Base-by-base conservation (phyloP, 108 stramenopile genomes). In the Fragilariopsis cylindrus region DNA sequence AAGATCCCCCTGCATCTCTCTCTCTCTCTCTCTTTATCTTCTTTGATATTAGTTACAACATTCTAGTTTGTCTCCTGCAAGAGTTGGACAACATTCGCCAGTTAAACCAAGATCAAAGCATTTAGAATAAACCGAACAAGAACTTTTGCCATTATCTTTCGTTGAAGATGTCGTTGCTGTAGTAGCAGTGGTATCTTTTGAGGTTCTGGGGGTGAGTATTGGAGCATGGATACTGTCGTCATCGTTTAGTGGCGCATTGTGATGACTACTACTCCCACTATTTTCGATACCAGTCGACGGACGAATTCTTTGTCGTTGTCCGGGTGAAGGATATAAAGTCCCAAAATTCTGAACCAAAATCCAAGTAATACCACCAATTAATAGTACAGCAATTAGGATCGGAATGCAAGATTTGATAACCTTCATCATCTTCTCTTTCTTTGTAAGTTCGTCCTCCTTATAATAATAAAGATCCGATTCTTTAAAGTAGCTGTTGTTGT, bases 31-130 rank as follows among this genome's bases (percentile, higher is more conserved):
- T 30, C 30, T 30, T 30, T 30, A 30, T 30, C 30, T 30, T 30
- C 30, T 30, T 30, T 30, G 30, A 30, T 30, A 30, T 54, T 42
- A 74, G 19, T 39, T 39, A 53, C 85, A 86, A 49, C 85, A 86
- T 46, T 60, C 82, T 47, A 86, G 49, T 16, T 62, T 72, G 2
- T 40, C 41, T 42, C 80, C 80, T 5, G 66, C 60, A 18, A 45
- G 2, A 0, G 85, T 81, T 3, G 85, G 85, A 72, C 85, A 86
- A 42, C 85, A 86, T 7, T 60, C 46, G 3, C 81, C 79, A 7
- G 46, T 77, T 41, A 85, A 62, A 43, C 76, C 76, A 11, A 55
- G n/a, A 13, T 71, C 46, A 5, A 48, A 11, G 69, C 85, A 85
- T 49, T 70, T 47, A 15, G 57, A n/a, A 72, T 84, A 42, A 6